phyloP scores from a whole-genome alignment of 2,329 filamentous ascomycete species.

The Malbranchea cinnamomea region DNA sequence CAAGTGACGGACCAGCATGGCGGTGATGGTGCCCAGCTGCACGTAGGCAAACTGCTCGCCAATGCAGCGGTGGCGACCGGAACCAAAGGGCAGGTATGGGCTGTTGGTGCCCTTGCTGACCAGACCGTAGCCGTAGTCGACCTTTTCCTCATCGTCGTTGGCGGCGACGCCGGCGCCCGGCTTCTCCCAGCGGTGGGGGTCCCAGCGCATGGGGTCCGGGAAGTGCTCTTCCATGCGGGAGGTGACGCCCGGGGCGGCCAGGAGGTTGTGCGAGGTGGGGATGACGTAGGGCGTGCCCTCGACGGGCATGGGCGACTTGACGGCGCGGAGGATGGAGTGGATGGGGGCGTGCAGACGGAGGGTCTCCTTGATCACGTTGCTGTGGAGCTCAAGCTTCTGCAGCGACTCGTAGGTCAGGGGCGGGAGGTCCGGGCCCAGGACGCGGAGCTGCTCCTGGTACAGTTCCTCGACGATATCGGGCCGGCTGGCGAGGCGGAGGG shows the following conservation, averaged over 20 bases:
- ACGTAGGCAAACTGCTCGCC: constrained; percentile 94
- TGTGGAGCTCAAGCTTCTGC: constrained; percentile 63
- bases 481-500: constrained; percentile 62
- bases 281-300: constrained; percentile 72
- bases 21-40: constrained; percentile 75
- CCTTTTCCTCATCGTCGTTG: constrained; percentile 52
- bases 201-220: constrained; percentile 68
- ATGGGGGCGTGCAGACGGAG: constrained; percentile 84
- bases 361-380: constrained; percentile 79
- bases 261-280: constrained; percentile 63
- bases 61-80: constrained; percentile 84
- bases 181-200: constrained; percentile 79
- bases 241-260: constrained; percentile 73
- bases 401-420: constrained; percentile 64
- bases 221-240: constrained; percentile 60
- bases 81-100: constrained; percentile 88
- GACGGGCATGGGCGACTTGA: constrained; percentile 74
- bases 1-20: constrained; percentile 60
- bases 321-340: constrained; percentile 85
- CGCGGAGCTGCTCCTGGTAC: constrained; percentile 62
- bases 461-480: constrained; percentile 72
- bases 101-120: constrained; percentile 82
- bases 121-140: constrained; percentile 87
- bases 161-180: constrained; percentile 36
- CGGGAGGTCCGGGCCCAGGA: constrained; percentile 60